Percentiles rank a stretch among this genome's conserved stretches.
Evolutionary conservation across 768 basidiomycete genomes (phyloP).

Genomic region (Suillus variegatus): DNA sequence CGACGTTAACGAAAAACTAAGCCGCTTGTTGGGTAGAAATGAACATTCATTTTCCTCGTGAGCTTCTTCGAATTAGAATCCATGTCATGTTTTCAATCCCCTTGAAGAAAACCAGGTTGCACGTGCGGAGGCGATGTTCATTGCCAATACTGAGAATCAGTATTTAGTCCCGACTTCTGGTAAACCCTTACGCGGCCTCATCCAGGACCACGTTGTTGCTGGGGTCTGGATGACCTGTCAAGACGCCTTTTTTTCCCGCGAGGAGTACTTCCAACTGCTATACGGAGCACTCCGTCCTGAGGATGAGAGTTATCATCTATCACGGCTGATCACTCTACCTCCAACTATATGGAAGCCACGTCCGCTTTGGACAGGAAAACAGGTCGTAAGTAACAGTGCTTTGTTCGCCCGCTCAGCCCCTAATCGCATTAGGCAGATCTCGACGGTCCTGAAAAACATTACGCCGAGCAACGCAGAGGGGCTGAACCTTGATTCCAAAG

Average conservation of each 20-base stretch:
- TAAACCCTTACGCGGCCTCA: slow-evolving; percentile 94
- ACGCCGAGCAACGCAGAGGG: slow-evolving; percentile 80
- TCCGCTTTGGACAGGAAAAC: slow-evolving; percentile 97
- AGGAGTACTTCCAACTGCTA: slow-evolving; percentile 94
- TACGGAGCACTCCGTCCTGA: slow-evolving; percentile 95
- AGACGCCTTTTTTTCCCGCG: slow-evolving; percentile 91
- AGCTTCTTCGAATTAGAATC: slow-evolving; percentile 31
- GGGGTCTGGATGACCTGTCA: slow-evolving; percentile 99
- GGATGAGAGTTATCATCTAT: slow-evolving; percentile 57
- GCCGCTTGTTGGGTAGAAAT: slow-evolving; percentile 62
- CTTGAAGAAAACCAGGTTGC: slow-evolving; percentile 87
- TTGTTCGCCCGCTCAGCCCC: background rate
- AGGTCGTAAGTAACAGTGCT: slow-evolving; percentile 66
- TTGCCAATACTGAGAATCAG: slow-evolving; percentile 98
- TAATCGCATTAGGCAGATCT: slow-evolving; percentile 58
- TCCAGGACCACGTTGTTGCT: slow-evolving; percentile 98
- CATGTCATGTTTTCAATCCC: slow-evolving; percentile 3
- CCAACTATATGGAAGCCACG: slow-evolving; percentile 91
- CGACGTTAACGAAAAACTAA: slow-evolving; percentile 8
- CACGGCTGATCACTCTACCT: slow-evolving; percentile 76
- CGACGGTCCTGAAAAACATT: slow-evolving; percentile 90
- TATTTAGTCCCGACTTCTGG: slow-evolving; percentile 99
- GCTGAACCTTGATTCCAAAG: slow-evolving; percentile 80
- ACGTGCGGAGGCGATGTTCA: slow-evolving; percentile 89
- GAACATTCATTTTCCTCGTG: slow-evolving; percentile 99